A percentile compares a stretch with the other conserved stretches of the same genome.
phyloP scores from a whole-genome alignment of 345 rosid genomes.

The Pelargonium nanum region DNA sequence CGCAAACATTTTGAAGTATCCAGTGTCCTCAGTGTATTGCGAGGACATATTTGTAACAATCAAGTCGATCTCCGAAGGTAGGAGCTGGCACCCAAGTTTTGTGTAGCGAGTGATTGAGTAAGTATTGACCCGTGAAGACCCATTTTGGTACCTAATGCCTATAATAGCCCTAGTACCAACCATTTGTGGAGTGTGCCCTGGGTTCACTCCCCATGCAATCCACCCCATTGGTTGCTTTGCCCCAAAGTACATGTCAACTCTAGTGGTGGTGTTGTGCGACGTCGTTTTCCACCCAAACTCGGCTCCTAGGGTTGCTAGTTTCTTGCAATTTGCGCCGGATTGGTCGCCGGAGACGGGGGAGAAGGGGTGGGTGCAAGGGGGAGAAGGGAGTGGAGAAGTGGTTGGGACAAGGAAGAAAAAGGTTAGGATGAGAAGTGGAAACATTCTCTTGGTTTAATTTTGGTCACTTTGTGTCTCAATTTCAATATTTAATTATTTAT shows the following conservation, averaged over 20 bases:
- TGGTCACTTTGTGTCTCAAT: background rate
- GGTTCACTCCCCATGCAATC: background rate
- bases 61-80: background rate
- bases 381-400: background rate
- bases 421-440: background rate
- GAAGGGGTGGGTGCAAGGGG: background rate
- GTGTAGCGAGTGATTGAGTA: background rate
- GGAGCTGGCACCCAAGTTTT: background rate
- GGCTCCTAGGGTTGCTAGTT: background rate
- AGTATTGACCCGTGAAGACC: background rate
- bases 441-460: too few species aligned
- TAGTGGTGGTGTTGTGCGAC: background rate
- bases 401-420: background rate
- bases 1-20: conserved; percentile 11
- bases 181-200: background rate
- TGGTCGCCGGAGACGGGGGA: background rate
- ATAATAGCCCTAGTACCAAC: background rate
- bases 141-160: background rate
- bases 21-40: background rate
- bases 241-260: background rate
- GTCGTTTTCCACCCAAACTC: conserved; percentile 1
- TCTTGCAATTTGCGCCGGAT: background rate
- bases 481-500: background rate
- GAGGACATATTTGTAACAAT: background rate
- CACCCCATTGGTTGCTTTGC: background rate